phyloP scores from a whole-genome alignment of 345 rosid species.

The Brassica cretica region DNA sequence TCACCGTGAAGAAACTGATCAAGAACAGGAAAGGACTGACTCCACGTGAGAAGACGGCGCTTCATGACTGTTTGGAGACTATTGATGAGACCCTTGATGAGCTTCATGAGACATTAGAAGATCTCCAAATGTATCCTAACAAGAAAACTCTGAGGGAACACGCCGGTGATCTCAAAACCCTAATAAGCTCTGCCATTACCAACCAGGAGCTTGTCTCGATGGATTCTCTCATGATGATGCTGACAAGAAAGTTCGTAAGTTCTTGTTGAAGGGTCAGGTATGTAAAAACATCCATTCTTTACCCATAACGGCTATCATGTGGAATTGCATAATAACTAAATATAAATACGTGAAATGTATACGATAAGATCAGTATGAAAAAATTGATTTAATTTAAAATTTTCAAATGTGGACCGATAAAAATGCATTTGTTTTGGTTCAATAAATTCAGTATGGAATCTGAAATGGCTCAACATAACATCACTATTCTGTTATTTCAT shows the following conservation, averaged over 20 bases:
- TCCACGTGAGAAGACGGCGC: slow-evolving; percentile 64
- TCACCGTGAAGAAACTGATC: slow-evolving; percentile 45
- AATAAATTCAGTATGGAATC: background rate
- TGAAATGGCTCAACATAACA: background rate
- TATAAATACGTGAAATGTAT: background rate
- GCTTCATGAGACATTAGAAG: slow-evolving; percentile 58
- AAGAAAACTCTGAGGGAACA: slow-evolving; percentile 64
- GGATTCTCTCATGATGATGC: slow-evolving; percentile 76
- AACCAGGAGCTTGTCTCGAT: slow-evolving; percentile 84
- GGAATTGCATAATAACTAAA: background rate
- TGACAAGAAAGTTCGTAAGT: slow-evolving; percentile 62
- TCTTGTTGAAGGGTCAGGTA: too few relatives aligned
- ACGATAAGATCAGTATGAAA: background rate
- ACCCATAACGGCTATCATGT: background rate
- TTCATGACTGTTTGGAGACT: slow-evolving; percentile 88
- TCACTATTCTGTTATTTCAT: background rate
- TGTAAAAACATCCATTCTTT: background rate
- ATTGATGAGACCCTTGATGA: slow-evolving; percentile 88
- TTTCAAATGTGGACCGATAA: background rate
- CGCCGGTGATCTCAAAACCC: slow-evolving; percentile 77
- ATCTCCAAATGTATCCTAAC: slow-evolving; percentile 59
- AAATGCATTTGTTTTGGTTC: slow-evolving; percentile 15
- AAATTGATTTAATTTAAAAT: background rate
- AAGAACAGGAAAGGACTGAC: slow-evolving; percentile 42
- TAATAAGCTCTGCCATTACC: slow-evolving; percentile 85